A percentile compares a stretch with the other conserved stretches of the same genome.
phyloP scores from a whole-genome alignment of 768 basidiomycete genomes.

The Tylopilus felleus region DNA sequence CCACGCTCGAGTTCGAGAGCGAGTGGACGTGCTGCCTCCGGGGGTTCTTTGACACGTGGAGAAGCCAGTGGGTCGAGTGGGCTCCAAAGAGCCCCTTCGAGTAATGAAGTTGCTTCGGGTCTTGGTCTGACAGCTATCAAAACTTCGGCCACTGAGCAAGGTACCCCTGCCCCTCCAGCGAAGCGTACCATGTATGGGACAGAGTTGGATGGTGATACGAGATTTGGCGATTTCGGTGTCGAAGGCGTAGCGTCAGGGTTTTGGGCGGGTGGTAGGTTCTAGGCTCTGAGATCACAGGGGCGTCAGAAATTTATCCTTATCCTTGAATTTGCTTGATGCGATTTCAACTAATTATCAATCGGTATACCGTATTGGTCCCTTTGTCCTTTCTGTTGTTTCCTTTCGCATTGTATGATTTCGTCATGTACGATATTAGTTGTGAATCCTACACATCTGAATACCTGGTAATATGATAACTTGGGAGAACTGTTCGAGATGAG shows the following conservation, averaged over 20 bases:
- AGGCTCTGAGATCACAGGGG: slow-evolving; percentile 1
- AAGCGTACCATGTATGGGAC: slow-evolving; percentile 83
- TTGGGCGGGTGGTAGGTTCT: slow-evolving; percentile 55
- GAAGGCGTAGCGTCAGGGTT: slow-evolving; percentile 73
- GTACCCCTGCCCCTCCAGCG: slow-evolving; percentile 43
- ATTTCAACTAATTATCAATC: slow-evolving; percentile 11
- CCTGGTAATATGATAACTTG: background rate
- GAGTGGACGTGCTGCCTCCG: slow-evolving; percentile 28
- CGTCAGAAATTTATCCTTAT: background rate
- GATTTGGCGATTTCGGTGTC: slow-evolving; percentile 82
- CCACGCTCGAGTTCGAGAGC: slow-evolving; percentile 40
- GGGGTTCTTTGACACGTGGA: slow-evolving; percentile 24
- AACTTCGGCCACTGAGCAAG: slow-evolving; percentile 37
- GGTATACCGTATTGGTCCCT: slow-evolving; percentile 3
- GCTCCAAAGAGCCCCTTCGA: slow-evolving; percentile 35
- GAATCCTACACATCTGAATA: background rate
- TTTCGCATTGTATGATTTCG: slow-evolving; percentile 17
- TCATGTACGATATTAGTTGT: slow-evolving; percentile 21
- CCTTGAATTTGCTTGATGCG: slow-evolving; percentile 4
- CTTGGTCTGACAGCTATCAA: slow-evolving; percentile 41
- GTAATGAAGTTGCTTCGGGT: slow-evolving; percentile 45
- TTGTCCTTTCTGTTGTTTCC: background rate
- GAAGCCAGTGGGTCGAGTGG: slow-evolving; percentile 26
- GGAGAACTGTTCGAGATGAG: background rate
- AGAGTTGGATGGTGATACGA: slow-evolving; percentile 75